phyloP scores from a whole-genome alignment of 1,284 basidiomycete species.

The Entoloma clypeatum region DNA sequence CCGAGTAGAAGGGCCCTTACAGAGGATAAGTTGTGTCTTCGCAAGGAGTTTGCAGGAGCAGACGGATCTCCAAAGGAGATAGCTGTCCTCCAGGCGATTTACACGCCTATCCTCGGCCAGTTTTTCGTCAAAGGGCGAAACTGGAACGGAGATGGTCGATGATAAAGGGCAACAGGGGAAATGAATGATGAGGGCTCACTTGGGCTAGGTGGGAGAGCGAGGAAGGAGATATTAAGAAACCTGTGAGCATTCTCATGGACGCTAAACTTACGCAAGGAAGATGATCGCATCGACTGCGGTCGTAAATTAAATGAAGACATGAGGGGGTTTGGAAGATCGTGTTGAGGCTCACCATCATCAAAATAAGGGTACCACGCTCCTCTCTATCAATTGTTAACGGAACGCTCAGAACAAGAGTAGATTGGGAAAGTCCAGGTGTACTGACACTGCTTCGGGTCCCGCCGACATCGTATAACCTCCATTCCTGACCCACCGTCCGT shows the following conservation, averaged over 20 bases:
- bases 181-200: conserved; percentile 15
- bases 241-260: not conserved
- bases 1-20: conserved; percentile 23
- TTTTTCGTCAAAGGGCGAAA: conserved; percentile 71
- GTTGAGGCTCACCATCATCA: conserved; percentile 45
- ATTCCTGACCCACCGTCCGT: conserved; percentile 49
- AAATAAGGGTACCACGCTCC: conserved; percentile 72
- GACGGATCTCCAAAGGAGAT: conserved; percentile 67
- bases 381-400: conserved; percentile 37
- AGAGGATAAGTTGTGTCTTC: conserved; percentile 56
- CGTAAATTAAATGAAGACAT: conserved; percentile 7
- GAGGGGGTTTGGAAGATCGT: conserved; percentile 3
- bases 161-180: conserved; percentile 6
- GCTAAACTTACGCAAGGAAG: conserved; percentile 54
- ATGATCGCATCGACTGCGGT: conserved; percentile 58
- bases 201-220: conserved; percentile 15
- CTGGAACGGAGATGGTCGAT: conserved; percentile 27
- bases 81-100: conserved; percentile 71
- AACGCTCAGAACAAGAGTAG: conserved; percentile 6
- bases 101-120: conserved; percentile 63
- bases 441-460: conserved; percentile 64
- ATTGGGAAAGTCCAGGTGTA: conserved; percentile 12
- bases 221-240: conserved; percentile 5
- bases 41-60: conserved; percentile 60
- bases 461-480: conserved; percentile 72